A percentile compares a stretch with the other conserved stretches of the same genome.
These are phyloP conservation scores for Pittosporum tobira DNA, from an alignment of 129 eudicot genomes.

Conservation along the genomic window DNA sequence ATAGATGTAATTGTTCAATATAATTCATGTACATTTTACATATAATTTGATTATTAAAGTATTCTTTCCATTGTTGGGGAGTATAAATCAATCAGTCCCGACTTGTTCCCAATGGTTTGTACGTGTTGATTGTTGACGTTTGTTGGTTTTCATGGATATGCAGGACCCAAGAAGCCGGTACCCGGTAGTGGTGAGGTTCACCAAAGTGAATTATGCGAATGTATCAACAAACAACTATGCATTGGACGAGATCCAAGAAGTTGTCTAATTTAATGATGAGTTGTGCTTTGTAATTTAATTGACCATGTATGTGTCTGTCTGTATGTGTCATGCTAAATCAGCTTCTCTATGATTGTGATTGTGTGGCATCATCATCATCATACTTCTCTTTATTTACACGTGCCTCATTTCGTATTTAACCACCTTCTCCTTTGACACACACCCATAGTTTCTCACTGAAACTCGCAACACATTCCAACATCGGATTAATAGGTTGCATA, in stretches of 20 bases:
- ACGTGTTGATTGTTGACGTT: too few relatives aligned
- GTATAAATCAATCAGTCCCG: constrained; percentile 1
- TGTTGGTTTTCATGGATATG: constrained; percentile 1
- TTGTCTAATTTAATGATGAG: too few relatives aligned
- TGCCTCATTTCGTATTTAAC: not conserved
- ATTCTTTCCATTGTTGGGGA: too few relatives aligned
- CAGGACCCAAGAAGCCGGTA: constrained; percentile 91
- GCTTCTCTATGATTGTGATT: constrained; percentile 2
- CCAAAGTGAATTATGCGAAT: constrained; percentile 93
- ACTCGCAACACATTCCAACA: too few relatives aligned
- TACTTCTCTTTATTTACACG: not conserved
- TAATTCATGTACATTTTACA: too few relatives aligned
- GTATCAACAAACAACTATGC: constrained; percentile 99
- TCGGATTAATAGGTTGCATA: too few relatives aligned
- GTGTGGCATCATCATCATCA: too few relatives aligned
- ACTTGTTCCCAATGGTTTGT: too few relatives aligned
- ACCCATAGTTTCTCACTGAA: too few relatives aligned
- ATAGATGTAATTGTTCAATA: too few relatives aligned
- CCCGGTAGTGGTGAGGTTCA: constrained; percentile 96
- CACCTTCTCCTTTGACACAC: too few relatives aligned
- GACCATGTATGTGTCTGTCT: not conserved
- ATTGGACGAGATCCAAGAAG: constrained; percentile 83
- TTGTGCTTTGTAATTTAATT: constrained; percentile 17
- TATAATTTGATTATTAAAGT: too few relatives aligned
- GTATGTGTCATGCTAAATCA: not conserved